Evolutionary conservation across 805 yeast genomes (phyloP), one percentile per base, ranked within the genome.

Genomic region (Yamadazyma paraphyllophila): DNA sequence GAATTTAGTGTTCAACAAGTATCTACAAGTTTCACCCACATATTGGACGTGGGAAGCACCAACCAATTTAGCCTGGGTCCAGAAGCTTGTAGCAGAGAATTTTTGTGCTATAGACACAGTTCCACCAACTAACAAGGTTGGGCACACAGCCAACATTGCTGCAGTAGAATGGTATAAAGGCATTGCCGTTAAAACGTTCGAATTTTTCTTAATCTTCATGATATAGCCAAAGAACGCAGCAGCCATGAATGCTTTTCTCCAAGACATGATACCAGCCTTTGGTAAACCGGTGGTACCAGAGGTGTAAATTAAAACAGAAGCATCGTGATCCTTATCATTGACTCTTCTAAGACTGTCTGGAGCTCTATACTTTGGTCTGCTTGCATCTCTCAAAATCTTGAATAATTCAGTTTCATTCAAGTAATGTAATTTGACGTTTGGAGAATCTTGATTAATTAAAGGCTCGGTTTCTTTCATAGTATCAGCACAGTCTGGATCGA

Each of bases 201-300:
- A 80, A 3, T 69, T 60, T 5, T 63, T 50, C n/a, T 69, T 63
- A 53, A 88, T 72, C 48, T 81, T 76, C 69, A 85, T 77, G 35
- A 88, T 83, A 51, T 76, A 76, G 1, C 88, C 88, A 59, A 88
- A 90, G 20, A 88, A 60, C 2, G 74, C 65, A 1, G 88, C 69
- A 1, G 96, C 96, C 70, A 85, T 71, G 39, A 75, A 77, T 6
- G 86, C 78, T 64, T 90, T 91, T 57, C 89, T 76, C 97, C 97
- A 90, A 4, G 94, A 83, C 82, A 91, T 83, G 45, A 87, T 85
- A 1, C 96, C 97, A 4, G 97, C 86, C 64, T 91, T 91, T 12
- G 98, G 97, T 50, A 91, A 68, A 0, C 97, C 97, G 0, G 97
- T 88, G 6, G 97, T 92, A 33, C 98, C 98, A 0, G 96, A 87